These are phyloP conservation scores for Parmales sp. DNA, from an alignment of 108 stramenopile genomes.

Conservation along the genomic window DNA sequence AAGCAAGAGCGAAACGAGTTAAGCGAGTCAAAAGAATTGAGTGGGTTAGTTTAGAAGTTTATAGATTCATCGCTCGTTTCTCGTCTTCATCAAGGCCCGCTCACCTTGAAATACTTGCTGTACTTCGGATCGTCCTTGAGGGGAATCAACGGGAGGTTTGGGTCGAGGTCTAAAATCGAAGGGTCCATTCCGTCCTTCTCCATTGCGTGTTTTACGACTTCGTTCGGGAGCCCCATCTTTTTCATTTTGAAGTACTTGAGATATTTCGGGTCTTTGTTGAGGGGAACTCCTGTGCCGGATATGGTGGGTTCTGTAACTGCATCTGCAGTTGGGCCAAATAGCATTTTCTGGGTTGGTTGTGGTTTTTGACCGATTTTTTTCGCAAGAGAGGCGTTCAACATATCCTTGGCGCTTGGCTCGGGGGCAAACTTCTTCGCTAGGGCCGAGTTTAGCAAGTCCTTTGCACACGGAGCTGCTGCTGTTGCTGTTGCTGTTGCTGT, in stretches of 20 bases:
- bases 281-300: conserved; percentile 18
- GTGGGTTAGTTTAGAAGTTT: no score
- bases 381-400: no score
- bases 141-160: conserved; percentile 37
- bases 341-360: no score
- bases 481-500: no score
- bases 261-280: conserved; percentile 59
- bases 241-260: conserved; percentile 58
- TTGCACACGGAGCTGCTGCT: no score
- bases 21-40: no score
- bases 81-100: conserved; percentile 73
- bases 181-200: conserved; percentile 66
- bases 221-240: conserved; percentile 69
- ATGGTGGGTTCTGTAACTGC: not conserved
- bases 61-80: no score
- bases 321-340: not conserved
- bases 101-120: conserved; percentile 84
- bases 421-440: no score
- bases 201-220: conserved; percentile 77
- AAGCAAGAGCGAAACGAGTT: no score
- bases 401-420: no score
- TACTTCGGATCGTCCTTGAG: conserved; percentile 69
- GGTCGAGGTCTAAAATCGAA: conserved; percentile 66
- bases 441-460: no score
- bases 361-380: no score